Evolutionary conservation across 2,329 filamentous ascomycete genomes (phyloP).

Genomic region (Graphium sp.): DNA sequence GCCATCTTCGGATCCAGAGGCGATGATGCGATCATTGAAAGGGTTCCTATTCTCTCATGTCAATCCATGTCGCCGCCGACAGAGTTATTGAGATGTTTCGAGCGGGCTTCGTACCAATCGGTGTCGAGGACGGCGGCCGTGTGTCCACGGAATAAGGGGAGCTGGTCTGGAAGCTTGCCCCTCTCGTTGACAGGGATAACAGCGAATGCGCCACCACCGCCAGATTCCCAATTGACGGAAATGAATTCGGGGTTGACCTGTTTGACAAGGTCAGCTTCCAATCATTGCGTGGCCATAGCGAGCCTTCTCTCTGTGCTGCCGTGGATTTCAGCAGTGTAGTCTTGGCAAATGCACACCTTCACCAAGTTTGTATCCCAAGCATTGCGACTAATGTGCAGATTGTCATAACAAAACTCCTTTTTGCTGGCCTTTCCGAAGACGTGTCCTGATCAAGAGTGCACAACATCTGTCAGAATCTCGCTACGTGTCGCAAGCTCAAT

Average conservation of each 20-base stretch:
- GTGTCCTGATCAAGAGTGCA: slow-evolving; percentile 54
- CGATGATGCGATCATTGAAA: slow-evolving; percentile 85
- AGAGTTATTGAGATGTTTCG: background rate
- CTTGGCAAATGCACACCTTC: no score
- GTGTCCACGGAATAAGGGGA: slow-evolving; percentile 91
- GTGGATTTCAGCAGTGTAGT: no score
- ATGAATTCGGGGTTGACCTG: slow-evolving; percentile 92
- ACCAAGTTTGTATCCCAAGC: slow-evolving; percentile 98
- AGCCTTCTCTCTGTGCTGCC: no score
- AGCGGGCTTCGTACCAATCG: slow-evolving; percentile 56
- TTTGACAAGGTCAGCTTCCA: slow-evolving; percentile 6
- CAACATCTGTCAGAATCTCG: slow-evolving; percentile 10
- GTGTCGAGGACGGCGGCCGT: slow-evolving; percentile 92
- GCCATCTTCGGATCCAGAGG: slow-evolving; percentile 89
- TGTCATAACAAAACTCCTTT: slow-evolving; percentile 98
- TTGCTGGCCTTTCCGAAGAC: slow-evolving; percentile 91
- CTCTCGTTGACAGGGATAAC: slow-evolving; percentile 83
- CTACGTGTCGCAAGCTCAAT: slow-evolving; percentile 6
- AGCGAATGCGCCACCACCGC: slow-evolving; percentile 90
- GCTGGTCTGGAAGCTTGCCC: slow-evolving; percentile 79
- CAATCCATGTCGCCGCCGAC: no score
- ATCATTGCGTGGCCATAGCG: no score
- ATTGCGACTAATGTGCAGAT: slow-evolving; percentile 92
- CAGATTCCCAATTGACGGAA: slow-evolving; percentile 95
- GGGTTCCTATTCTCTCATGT: slow-evolving; percentile 51